Conservation (phyloP, 2,329 filamentous ascomycete genomes). For the Colletotrichum tofieldiae region DNA sequence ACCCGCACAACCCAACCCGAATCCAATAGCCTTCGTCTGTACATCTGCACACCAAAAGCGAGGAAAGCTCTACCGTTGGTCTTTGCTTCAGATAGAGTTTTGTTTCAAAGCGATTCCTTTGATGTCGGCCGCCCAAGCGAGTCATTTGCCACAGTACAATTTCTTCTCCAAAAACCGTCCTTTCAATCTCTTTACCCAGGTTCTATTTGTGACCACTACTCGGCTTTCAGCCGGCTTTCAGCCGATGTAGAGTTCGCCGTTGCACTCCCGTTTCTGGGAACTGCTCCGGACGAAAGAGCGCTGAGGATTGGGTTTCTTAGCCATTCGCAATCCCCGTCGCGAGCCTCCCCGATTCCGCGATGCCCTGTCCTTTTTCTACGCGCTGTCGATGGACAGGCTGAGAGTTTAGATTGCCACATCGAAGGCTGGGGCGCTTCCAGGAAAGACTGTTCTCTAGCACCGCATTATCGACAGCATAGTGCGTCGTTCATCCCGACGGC, state of each 20-base stretch:
- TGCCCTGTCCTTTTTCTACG: background rate
- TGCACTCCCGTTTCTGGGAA: background rate
- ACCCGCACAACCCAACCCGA: background rate
- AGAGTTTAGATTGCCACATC: background rate
- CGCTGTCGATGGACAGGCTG: background rate
- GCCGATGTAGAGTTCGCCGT: background rate
- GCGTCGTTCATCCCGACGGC: background rate
- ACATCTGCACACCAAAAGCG: background rate
- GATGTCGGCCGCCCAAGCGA: background rate
- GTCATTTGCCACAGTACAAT: no score
- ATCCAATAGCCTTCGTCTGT: background rate
- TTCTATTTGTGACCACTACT: background rate
- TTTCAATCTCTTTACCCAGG: background rate
- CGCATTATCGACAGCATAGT: background rate
- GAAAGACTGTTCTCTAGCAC: background rate
- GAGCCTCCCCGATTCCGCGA: background rate
- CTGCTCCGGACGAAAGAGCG: background rate
- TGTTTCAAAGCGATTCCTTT: background rate
- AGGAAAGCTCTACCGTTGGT: background rate
- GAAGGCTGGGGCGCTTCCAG: background rate
- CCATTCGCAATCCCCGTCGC: background rate
- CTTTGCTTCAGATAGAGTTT: background rate
- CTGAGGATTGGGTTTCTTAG: background rate
- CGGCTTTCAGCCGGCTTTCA: background rate
- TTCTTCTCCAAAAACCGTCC: background rate